phyloP scores from a whole-genome alignment of 768 basidiomycete species.

The Tulasnella sp. region DNA sequence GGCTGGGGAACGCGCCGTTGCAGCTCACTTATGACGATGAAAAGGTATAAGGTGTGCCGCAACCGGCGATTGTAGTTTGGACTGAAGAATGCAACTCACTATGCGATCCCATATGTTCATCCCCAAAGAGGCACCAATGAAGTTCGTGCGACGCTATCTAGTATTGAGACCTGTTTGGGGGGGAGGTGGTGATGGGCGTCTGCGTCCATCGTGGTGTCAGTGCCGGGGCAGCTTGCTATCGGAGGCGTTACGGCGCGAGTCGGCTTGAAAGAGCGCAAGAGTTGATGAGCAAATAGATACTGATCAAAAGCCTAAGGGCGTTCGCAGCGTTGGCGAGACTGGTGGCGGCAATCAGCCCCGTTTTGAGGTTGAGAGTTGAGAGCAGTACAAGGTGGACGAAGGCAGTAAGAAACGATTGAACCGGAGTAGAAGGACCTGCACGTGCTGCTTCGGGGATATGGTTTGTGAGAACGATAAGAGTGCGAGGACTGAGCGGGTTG shows the following conservation, averaged over 20 bases:
- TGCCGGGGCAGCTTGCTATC: constrained; percentile 6
- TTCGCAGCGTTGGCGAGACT: constrained; percentile 1
- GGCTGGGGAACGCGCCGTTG: constrained; percentile 52
- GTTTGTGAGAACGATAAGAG: too few species aligned
- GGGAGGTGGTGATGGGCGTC: background rate
- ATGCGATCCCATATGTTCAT: constrained; percentile 66
- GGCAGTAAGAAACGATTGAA: background rate
- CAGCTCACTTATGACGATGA: constrained; percentile 46
- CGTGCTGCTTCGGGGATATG: background rate
- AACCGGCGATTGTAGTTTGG: background rate
- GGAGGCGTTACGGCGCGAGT: background rate
- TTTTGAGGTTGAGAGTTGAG: constrained; percentile 1
- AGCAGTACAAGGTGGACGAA: background rate
- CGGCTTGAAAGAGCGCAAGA: background rate
- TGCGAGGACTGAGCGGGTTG: too few species aligned
- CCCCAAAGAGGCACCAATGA: constrained; percentile 73
- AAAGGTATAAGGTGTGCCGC: too few species aligned
- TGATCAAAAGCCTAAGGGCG: constrained; percentile 17
- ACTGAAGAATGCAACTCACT: constrained; percentile 44
- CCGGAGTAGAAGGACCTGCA: background rate
- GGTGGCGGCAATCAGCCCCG: background rate
- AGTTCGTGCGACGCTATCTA: constrained; percentile 41
- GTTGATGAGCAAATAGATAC: background rate
- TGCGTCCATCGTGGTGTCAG: background rate
- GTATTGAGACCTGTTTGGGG: constrained; percentile 26